A percentile compares a stretch with the other conserved stretches of the same genome.
Evolutionary conservation across 106 monocot genomes (phyloP).

Genomic region (Dendrobium huoshanense): DNA sequence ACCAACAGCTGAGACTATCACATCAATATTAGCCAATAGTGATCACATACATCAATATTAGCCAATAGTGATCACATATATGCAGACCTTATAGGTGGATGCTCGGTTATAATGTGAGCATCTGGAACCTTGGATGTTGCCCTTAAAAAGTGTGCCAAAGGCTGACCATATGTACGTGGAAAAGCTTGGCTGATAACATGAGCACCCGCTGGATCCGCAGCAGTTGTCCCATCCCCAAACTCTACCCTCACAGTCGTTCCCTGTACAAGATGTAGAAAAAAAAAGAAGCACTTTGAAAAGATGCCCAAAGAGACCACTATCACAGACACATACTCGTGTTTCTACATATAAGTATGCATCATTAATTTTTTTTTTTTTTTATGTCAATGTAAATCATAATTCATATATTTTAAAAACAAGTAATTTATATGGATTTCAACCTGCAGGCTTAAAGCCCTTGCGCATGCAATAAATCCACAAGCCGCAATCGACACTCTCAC

Average conservation of each 20-base stretch:
- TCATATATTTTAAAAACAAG: no score
- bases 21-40: no score
- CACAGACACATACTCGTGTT: not conserved
- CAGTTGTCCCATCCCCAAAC: conserved; percentile 77
- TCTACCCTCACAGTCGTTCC: conserved; percentile 80
- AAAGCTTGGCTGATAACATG: conserved; percentile 56
- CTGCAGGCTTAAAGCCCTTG: no score
- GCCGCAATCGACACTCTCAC: no score
- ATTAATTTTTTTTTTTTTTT: no score
- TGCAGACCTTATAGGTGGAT: conserved; percentile 44
- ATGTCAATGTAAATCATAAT: no score
- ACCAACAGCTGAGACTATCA: not conserved
- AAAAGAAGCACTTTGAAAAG: not conserved
- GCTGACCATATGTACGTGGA: conserved; percentile 73
- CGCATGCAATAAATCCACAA: no score
- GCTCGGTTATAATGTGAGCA: conserved; percentile 61
- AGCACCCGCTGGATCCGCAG: conserved; percentile 37
- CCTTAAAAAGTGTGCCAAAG: conserved; percentile 68
- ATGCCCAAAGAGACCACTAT: not conserved
- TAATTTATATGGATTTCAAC: no score
- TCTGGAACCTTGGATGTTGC: conserved; percentile 46
- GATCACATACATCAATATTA: no score
- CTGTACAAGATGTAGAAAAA: conserved; percentile 20
- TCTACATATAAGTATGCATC: not conserved
- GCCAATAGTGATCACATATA: not conserved